Base-by-base conservation (phyloP, 768 basidiomycete species). In the Cystobasidium onofrii region DNA sequence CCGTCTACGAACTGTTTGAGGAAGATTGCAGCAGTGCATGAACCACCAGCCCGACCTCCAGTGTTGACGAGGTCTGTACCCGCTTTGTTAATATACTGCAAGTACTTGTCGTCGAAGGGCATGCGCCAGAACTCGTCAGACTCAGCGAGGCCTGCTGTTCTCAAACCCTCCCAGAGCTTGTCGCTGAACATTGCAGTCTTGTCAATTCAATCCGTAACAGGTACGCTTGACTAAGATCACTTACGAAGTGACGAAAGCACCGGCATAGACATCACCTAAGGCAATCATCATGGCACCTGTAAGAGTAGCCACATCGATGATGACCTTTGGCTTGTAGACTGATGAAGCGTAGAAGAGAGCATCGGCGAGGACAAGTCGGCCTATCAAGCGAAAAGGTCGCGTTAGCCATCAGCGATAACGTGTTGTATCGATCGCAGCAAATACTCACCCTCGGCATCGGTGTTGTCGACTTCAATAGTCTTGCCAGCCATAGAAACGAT, bases 281-380 rank as follows among this genome's bases (percentile, higher is more conserved):
- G 90, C 72, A 20, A 60, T 60, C 39, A 34, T 55, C 66, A 71
- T 71, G 29, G 69, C 80, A 89, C 89, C 88, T 23, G 90, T 92
- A 55, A 93, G 85, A 0, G 91, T 93, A 17, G 92, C 92, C 29
- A 91, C 91, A 78, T 94, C 90, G 74, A 94, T 86, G 62, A 92
- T 83, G 0, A 89, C 90, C 78, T 90, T 87, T 0, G 92, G 88
- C 80, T 89, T 89, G 83, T 85, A 91, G 71, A 86, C 84, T 7
- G 88, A 87, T 0, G 88, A 86, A 29, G 87, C 86, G 80, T 93
- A 94, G 81, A 90, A 90, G 73, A 94, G 85, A 0, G 91, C 90
- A 80, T 94, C 92, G 86, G 77, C 61, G 29, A 79, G 76, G 12
- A 78, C 77, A 46, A 80, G 77, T 20, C 79, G 78, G 25, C 79